Percentiles rank a stretch among this genome's conserved stretches.
Conservation (phyloP, 257 asterid genomes). For the Solanum gracilifrons region DNA sequence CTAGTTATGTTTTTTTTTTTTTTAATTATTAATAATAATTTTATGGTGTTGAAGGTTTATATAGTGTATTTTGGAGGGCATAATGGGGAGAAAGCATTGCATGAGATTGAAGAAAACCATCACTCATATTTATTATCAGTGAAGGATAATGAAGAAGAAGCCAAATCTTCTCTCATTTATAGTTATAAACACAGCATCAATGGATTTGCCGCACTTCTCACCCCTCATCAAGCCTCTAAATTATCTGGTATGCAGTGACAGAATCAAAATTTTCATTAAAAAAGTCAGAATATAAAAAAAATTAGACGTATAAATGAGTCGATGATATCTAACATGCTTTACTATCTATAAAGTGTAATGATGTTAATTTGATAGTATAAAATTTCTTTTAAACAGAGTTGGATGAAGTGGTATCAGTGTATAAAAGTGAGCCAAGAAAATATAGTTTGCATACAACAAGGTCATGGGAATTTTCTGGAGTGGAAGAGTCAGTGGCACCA, state of each 20-base stretch:
- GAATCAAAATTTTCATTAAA: background rate
- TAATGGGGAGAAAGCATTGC: constrained; percentile 30
- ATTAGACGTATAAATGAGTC: background rate
- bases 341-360: background rate
- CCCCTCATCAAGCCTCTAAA: constrained; percentile 47
- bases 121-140: constrained; percentile 56
- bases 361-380: background rate
- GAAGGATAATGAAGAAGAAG: constrained; percentile 56
- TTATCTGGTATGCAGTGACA: constrained; percentile 31
- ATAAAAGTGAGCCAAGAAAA: constrained; percentile 45
- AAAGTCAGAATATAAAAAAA: background rate
- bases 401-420: constrained; percentile 66
- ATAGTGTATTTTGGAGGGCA: constrained; percentile 81
- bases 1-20: background rate
- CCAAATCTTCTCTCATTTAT: constrained; percentile 66
- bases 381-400: constrained; percentile 22
- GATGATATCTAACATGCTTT: background rate
- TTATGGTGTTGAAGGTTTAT: constrained; percentile 34
- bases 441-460: constrained; percentile 76
- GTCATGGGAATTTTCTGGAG: constrained; percentile 83
- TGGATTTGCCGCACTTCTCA: constrained; percentile 82
- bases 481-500: constrained; percentile 15
- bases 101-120: constrained; percentile 58
- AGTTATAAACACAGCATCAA: constrained; percentile 84
- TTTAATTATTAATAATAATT: too few species aligned